Evolutionary conservation across 208 protist genomes (phyloP), one percentile per base, ranked within the genome.

Genomic region (Jaenimonas drosophilae): DNA sequence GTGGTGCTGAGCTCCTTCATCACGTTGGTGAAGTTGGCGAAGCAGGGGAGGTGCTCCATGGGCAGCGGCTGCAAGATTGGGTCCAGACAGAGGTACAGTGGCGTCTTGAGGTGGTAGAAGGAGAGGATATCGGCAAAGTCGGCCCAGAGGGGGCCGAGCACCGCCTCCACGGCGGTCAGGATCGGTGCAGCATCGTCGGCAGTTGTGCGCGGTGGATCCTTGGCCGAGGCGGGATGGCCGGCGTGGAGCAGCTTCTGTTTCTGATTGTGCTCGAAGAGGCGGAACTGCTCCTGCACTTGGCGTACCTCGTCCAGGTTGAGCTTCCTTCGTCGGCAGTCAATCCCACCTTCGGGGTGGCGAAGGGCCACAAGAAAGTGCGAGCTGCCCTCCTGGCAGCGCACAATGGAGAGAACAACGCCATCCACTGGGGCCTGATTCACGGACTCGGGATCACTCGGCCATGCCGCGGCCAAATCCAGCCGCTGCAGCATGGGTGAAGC

Each of bases 1-100:
- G 50, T 26, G 20, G 74, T 67, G 9, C 70, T 64, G 1, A 91
- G 52, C 39, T 91, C 83, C 0, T 78, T 71, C 41, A 77, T 55
- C 9, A 91, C 59, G 7, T 57, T 54, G 28, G 58, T 23, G 49
- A 80, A 84, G 6, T 23, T 26, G 11, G 39, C 38, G 45, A 89
- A 68, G 14, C 46, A 57, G 23, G 56, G 42, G 7, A 64, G 17
- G 21, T 76, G 69, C 54, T 93, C 85, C 23, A 88, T 36, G 0
- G 85, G 77, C 12, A 86, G 66, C 4, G 61, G 30, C 26, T 88
- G 77, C 38, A 93, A 42, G 20, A 63, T n/a, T 2, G 79, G 66
- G 31, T 74, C 68, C 3, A 93, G 59, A 31, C 80, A 89, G 7
- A 93, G 65, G 52, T 76, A 79, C 21, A 89, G 50, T 3, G 64